phyloP scores from a whole-genome alignment of 495 filamentous ascomycete genomes.

The Penicilliopsis zonata region DNA sequence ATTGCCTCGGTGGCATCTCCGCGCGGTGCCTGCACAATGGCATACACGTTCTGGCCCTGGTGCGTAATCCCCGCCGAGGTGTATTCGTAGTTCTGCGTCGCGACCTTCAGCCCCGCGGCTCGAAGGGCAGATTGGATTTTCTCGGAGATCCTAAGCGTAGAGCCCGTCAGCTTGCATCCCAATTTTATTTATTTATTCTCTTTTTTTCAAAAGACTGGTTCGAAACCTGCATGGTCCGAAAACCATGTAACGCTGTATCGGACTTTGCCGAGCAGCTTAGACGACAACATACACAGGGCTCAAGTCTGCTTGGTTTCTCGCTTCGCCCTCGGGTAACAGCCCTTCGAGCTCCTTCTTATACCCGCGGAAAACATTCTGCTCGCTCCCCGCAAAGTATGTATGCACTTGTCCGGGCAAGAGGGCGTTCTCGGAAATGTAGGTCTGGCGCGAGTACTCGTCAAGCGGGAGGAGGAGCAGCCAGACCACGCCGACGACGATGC shows the following conservation, averaged over 20 bases:
- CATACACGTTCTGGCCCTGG: slow-evolving; percentile 84
- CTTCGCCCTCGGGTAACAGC: slow-evolving; percentile 13
- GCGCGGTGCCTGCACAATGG: slow-evolving; percentile 85
- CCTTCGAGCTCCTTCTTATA: slow-evolving; percentile 74
- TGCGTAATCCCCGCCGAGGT: slow-evolving; percentile 58
- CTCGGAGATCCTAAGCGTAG: slow-evolving; percentile 43
- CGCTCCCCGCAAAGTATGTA: slow-evolving; percentile 91
- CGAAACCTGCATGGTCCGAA: background rate
- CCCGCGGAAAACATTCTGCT: slow-evolving; percentile 88
- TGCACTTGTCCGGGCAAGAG: slow-evolving; percentile 93
- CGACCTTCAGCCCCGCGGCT: slow-evolving; percentile 70
- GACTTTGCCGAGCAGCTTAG: no score
- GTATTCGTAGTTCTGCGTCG: slow-evolving; percentile 75
- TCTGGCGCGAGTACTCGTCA: slow-evolving; percentile 79
- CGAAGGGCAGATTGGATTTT: slow-evolving; percentile 63
- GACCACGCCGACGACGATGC: slow-evolving; percentile 73
- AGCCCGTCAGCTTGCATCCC: background rate
- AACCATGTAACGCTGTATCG: no score
- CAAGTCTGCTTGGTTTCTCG: slow-evolving; percentile 9
- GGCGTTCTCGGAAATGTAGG: slow-evolving; percentile 97
- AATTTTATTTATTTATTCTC: background rate
- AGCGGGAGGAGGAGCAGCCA: slow-evolving; percentile 93
- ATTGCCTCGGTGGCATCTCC: slow-evolving; percentile 98
- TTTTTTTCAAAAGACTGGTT: background rate
- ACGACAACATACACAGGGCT: slow-evolving; percentile 32